phyloP scores from a whole-genome alignment of 2,329 filamentous ascomycete genomes.

The Fusarium lateritium region DNA sequence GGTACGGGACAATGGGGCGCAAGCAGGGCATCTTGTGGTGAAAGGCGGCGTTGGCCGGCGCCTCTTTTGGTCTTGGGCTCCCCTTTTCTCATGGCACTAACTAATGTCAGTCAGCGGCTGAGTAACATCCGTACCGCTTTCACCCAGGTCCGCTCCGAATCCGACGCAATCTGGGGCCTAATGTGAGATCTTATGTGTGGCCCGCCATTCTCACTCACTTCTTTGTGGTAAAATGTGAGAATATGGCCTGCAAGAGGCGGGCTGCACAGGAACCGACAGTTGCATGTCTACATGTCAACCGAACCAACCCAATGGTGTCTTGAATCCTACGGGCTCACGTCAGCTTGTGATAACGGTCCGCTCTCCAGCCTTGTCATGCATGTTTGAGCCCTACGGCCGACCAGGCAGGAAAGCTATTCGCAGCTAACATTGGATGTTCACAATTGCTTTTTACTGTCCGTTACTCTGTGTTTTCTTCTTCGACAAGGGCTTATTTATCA shows the following conservation, averaged over 20 bases:
- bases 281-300: conserved; percentile 1
- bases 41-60: conserved; percentile 26
- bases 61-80: not conserved
- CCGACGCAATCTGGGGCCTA: conserved; percentile 4
- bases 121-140: not conserved
- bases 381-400: conserved; percentile 1
- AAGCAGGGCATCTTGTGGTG: conserved; percentile 23
- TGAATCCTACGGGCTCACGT: conserved; percentile 34
- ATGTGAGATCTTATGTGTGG: conserved; percentile 7
- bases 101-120: conserved; percentile 1
- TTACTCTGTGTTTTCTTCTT: not conserved
- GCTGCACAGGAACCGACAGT: conserved; percentile 5
- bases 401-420: not conserved
- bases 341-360: conserved; percentile 24
- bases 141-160: conserved; percentile 9
- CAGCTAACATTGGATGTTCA: not conserved
- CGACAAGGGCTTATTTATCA: not conserved
- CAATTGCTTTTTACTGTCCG: not conserved
- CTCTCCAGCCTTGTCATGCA: conserved; percentile 18
- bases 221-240: not conserved
- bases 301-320: conserved; percentile 11
- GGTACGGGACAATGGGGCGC: conserved; percentile 40
- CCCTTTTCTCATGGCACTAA: conserved; percentile 6
- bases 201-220: conserved; percentile 19
- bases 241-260: conserved; percentile 6